Evolutionary conservation across 1,284 basidiomycete genomes (phyloP), one percentile per base, ranked within the genome.

Genomic region (Ustilago shanxiensis): DNA sequence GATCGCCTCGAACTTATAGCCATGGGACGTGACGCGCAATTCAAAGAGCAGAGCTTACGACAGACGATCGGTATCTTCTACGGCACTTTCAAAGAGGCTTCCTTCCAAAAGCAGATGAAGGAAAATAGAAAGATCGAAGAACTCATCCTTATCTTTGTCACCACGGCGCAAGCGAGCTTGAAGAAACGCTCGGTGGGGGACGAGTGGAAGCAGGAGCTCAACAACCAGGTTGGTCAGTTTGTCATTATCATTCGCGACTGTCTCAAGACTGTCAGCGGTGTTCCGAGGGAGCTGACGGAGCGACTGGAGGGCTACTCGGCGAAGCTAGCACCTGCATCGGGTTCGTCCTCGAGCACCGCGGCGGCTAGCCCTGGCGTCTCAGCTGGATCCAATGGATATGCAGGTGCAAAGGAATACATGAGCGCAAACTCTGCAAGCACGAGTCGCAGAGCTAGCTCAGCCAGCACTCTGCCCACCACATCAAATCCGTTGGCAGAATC

Each of bases 41-140:
- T 77, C 76, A 78, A 74, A 18, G 68, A 79, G 33, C 80, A 83
- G 45, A 66, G 72, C 44, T 60, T 86, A 24, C 64, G 84, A 9
- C 76, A 80, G 52, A 85, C 83, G 28, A 68, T 83, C 44, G 84
- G 82, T 52, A 69, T 79, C 45, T 85, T 84, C 29, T 84, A 83
- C 60, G 82, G 84, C 57, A 81, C 80, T 11, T 81, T 81, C 66
- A 79, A 80, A 53, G 83, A 84, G 29, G 69, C 72, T 9, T 61
- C 64, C 1, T 82, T 83, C 39, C 75, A 80, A 39, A 79, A 79
- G 45, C 82, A 80, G 82, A 92, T 98, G 90, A 94, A 95, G 86
- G 95, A 98, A 86, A 95, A 95, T 82, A 90, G 97, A 53, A 97
- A 96, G 88, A 93, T 98, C 60, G 97, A 99, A 87, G 95, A 98